Evolutionary conservation across 2,329 filamentous ascomycete species (phyloP), one percentile per base, ranked within the genome.

Genomic region (Trichoderma cornu-damae): DNA sequence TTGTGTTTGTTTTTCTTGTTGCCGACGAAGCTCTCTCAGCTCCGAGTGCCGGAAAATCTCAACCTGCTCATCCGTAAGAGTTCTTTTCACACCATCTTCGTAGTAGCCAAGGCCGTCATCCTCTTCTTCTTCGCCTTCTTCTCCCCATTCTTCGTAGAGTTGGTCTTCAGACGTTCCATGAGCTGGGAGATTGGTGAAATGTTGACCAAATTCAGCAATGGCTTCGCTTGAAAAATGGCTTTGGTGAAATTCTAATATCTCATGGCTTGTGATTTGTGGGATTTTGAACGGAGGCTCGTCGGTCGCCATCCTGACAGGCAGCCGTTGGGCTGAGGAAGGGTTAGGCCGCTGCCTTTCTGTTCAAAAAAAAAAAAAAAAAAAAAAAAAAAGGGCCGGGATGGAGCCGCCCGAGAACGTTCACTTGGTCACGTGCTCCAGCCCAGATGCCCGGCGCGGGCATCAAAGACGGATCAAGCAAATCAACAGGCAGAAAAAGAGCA

Each of bases 11-110:
- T 70, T 75, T 40, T 72, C 71, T 50, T 72, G 69, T 59, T 79
- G 75, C 61, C 83, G 82, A 24, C 89, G 75, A 37, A 96, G 75
- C 11, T 82, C 73, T 67, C 94, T 86, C 20, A 96, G 81, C 71
- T 97, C 93, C 2, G 89, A 93, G 68, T 95, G 90, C 60, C 92
- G 82, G 69, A 96, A 96, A 60, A 96, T 93, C 53, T 84, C 83
- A 64, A 96, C 90, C 75, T 96, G 89, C 64, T 91, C 89, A 67
- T 96, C 89, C 8, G 92, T 96, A 65, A 97, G 77, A 16, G 91
- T 96, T 38, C 93, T 87, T 69, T 94, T 94, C 60, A 85, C 83
- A 3, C 93, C 92, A 67, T 97, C 92, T 1, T 82, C 73, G 64
- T 97, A 97, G 71, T 90, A 93, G 16, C 91, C 93, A 14, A 96